Percentiles rank a stretch among this genome's conserved stretches.
These are phyloP conservation scores for Verticillium klebahnii DNA, from an alignment of 2,329 filamentous ascomycete genomes.

Conservation along the genomic window DNA sequence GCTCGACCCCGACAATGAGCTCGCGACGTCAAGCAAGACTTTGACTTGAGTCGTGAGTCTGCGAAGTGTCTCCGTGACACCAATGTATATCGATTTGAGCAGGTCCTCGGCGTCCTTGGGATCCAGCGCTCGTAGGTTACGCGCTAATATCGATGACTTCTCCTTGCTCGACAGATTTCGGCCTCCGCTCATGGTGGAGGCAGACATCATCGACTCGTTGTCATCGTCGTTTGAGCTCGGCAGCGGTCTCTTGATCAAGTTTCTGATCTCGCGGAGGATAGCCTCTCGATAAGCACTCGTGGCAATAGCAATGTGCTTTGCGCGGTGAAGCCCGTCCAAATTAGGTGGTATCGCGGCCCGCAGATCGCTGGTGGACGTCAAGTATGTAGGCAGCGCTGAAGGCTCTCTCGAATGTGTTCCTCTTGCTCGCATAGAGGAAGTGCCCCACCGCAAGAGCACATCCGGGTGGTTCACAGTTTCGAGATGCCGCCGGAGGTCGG, in stretches of 20 bases:
- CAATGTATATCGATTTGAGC: conserved; percentile 76
- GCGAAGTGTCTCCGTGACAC: conserved; percentile 80
- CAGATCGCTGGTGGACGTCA: conserved; percentile 66
- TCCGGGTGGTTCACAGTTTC: conserved; percentile 65
- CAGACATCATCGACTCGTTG: conserved; percentile 81
- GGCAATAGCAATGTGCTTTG: conserved; percentile 74
- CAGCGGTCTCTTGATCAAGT: conserved; percentile 75
- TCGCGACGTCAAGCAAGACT: conserved; percentile 89
- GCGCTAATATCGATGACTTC: conserved; percentile 81
- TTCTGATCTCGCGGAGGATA: conserved; percentile 80
- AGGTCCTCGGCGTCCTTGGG: conserved; percentile 80
- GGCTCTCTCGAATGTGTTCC: conserved; percentile 62
- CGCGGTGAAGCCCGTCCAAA: conserved; percentile 74
- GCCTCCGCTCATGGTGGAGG: conserved; percentile 69
- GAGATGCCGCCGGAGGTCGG: conserved; percentile 76
- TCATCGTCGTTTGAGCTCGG: conserved; percentile 95
- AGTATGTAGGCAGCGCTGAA: conserved; percentile 72
- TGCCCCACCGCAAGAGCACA: conserved; percentile 81
- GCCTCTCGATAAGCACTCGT: conserved; percentile 81
- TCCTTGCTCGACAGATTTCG: conserved; percentile 74
- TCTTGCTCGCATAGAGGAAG: conserved; percentile 66
- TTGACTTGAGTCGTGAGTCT: conserved; percentile 89
- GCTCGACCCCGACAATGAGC: conserved; percentile 52
- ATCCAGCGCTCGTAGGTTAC: conserved; percentile 81
- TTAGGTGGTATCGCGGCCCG: conserved; percentile 66